phyloP scores from a whole-genome alignment of 768 basidiomycete species.

The Lactarius hengduanensis region DNA sequence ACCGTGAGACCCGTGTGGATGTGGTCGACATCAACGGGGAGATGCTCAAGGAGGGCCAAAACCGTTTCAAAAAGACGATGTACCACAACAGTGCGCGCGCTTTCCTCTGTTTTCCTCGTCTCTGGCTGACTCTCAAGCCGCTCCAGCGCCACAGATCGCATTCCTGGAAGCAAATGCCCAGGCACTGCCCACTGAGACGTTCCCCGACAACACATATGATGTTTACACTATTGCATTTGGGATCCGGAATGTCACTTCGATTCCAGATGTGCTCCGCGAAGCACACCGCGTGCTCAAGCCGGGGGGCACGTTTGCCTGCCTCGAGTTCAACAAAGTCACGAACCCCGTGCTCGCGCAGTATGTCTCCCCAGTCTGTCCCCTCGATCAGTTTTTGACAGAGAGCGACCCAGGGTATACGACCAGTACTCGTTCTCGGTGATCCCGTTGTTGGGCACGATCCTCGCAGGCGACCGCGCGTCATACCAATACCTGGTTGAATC shows the following conservation, averaged over 20 bases:
- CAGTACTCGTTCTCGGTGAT: constrained; percentile 96
- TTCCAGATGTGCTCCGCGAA: constrained; percentile 82
- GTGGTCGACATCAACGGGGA: constrained; percentile 93
- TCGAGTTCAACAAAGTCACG: constrained; percentile 92
- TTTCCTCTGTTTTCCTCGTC: constrained; percentile 1
- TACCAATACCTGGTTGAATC: constrained; percentile 99
- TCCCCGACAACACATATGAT: constrained; percentile 84
- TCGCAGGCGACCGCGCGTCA: constrained; percentile 91
- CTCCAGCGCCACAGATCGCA: constrained; percentile 81
- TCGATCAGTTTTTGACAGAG: constrained; percentile 2
- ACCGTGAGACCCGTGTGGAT: constrained; percentile 85
- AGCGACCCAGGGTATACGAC: constrained; percentile 72
- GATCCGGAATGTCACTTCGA: constrained; percentile 94
- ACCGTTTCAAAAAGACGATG: constrained; percentile 94
- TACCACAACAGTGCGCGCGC: constrained; percentile 85
- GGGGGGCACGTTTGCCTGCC: constrained; percentile 91
- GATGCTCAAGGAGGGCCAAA: constrained; percentile 92
- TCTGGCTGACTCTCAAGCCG: constrained; percentile 11
- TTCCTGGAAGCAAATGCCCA: constrained; percentile 96
- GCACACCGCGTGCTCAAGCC: constrained; percentile 95
- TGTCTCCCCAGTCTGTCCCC: constrained; percentile 37
- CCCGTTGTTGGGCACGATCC: constrained; percentile 91
- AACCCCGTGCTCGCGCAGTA: constrained; percentile 86
- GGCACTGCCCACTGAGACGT: constrained; percentile 58
- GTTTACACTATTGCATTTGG: constrained; percentile 99